These are phyloP conservation scores for Psilocybe cyanescens DNA, from an alignment of 768 basidiomycete genomes.

Conservation along the genomic window DNA sequence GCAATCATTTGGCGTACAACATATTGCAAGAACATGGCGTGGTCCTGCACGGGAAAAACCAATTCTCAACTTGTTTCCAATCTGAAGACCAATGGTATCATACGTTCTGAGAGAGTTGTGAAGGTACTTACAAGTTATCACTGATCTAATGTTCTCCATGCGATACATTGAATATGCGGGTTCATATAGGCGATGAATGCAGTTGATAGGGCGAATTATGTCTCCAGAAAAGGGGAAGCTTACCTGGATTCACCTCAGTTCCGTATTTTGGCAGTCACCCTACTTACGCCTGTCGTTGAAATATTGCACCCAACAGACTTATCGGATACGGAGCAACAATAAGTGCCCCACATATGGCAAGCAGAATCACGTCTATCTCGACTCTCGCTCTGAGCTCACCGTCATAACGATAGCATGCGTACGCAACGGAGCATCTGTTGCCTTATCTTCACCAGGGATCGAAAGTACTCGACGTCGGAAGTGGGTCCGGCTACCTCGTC, in stretches of 20 bases:
- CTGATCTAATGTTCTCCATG: not conserved
- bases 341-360: slow-evolving; percentile 96
- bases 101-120: slow-evolving; percentile 57
- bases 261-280: slow-evolving; percentile 21
- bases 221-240: slow-evolving; percentile 50
- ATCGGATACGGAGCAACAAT: slow-evolving; percentile 92
- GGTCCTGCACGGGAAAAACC: slow-evolving; percentile 72
- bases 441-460: slow-evolving; percentile 71
- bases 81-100: slow-evolving; percentile 55
- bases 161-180: not conserved
- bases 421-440: slow-evolving; percentile 80
- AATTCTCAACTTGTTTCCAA: slow-evolving; percentile 79
- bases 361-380: slow-evolving; percentile 7
- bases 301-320: slow-evolving; percentile 39
- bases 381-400: not conserved
- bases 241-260: slow-evolving; percentile 84
- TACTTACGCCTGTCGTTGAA: not conserved
- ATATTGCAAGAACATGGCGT: slow-evolving; percentile 27
- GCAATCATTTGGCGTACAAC: not conserved
- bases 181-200: slow-evolving; percentile 62
- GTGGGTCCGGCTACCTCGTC: slow-evolving; percentile 85
- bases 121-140: slow-evolving; percentile 43
- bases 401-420: slow-evolving; percentile 66
- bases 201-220: slow-evolving; percentile 76
- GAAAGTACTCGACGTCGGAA: slow-evolving; percentile 87